phyloP scores from a whole-genome alignment of 768 basidiomycete genomes.

The Hericium erinaceus region DNA sequence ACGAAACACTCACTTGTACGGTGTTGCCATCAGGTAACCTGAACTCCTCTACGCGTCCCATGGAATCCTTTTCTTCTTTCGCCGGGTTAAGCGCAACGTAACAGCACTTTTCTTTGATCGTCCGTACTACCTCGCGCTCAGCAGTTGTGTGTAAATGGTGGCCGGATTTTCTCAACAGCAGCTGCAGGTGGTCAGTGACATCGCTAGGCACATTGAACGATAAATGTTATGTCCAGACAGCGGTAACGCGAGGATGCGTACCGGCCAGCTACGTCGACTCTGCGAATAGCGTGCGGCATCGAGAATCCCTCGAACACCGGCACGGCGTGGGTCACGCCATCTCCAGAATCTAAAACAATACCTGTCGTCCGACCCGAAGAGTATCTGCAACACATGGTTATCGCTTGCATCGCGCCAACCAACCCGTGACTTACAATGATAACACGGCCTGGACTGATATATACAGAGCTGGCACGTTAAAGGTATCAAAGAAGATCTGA shows the following conservation, averaged over 20 bases:
- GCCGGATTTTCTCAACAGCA: conserved; percentile 88
- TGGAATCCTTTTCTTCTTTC: conserved; percentile 91
- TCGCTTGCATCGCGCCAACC: not conserved
- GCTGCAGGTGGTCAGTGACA: conserved; percentile 92
- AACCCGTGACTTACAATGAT: conserved; percentile 56
- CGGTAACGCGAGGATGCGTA: conserved; percentile 24
- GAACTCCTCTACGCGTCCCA: conserved; percentile 78
- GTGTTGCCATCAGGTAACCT: conserved; percentile 91
- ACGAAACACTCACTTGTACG: conserved; percentile 54
- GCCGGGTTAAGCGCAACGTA: conserved; percentile 88
- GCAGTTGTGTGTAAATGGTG: conserved; percentile 95
- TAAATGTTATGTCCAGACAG: not conserved
- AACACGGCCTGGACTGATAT: conserved; percentile 96
- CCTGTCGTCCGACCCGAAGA: conserved; percentile 97
- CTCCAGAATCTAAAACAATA: conserved; percentile 98
- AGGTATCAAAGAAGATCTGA: conserved; percentile 99
- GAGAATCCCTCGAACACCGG: conserved; percentile 99
- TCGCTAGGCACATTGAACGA: conserved; percentile 45
- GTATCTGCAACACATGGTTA: conserved; percentile 47
- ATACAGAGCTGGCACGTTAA: conserved; percentile 97
- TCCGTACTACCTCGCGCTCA: conserved; percentile 92
- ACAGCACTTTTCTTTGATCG: conserved; percentile 97
- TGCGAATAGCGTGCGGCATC: conserved; percentile 95
- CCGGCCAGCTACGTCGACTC: conserved; percentile 96
- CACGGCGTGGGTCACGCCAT: conserved; percentile 97